phyloP scores from a whole-genome alignment of 2,329 filamentous ascomycete species.

The Triangularia setosa region DNA sequence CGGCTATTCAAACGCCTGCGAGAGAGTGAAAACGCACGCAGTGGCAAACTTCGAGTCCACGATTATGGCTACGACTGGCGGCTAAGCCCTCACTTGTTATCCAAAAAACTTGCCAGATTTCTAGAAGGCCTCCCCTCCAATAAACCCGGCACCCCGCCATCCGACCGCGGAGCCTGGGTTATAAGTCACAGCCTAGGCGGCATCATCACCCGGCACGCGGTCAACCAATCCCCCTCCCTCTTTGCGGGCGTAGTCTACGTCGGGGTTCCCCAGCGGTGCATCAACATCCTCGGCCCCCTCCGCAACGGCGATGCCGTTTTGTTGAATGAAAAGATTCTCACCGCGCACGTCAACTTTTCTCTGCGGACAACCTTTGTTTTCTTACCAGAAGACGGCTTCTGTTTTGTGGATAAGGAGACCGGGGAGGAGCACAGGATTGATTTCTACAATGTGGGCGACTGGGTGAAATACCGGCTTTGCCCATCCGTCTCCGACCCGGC shows the following conservation, averaged over 20 bases:
- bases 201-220: slow-evolving; percentile 79
- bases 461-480: slow-evolving; percentile 73
- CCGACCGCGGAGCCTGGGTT: slow-evolving; percentile 63
- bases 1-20: slow-evolving; percentile 74
- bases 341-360: slow-evolving; percentile 89
- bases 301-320: slow-evolving; percentile 91
- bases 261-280: slow-evolving; percentile 77
- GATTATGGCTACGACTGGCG: slow-evolving; percentile 97
- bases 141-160: slow-evolving; percentile 38
- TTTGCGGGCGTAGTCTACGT: slow-evolving; percentile 84
- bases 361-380: slow-evolving; percentile 82
- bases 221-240: slow-evolving; percentile 79
- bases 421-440: slow-evolving; percentile 77
- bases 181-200: slow-evolving; percentile 87
- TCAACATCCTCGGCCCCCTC: slow-evolving; percentile 87
- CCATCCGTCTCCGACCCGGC: slow-evolving; percentile 67
- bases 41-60: slow-evolving; percentile 71
- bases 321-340: slow-evolving; percentile 82
- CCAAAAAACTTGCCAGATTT: slow-evolving; percentile 66
- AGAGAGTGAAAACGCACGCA: slow-evolving; percentile 67
- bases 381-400: slow-evolving; percentile 79
- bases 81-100: slow-evolving; percentile 73
- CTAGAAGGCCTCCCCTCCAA: slow-evolving; percentile 75
- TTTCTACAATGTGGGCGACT: slow-evolving; percentile 75
- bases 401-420: slow-evolving; percentile 80